Evolutionary conservation across 768 basidiomycete genomes (phyloP).

Genomic region (Lactarius indigo): DNA sequence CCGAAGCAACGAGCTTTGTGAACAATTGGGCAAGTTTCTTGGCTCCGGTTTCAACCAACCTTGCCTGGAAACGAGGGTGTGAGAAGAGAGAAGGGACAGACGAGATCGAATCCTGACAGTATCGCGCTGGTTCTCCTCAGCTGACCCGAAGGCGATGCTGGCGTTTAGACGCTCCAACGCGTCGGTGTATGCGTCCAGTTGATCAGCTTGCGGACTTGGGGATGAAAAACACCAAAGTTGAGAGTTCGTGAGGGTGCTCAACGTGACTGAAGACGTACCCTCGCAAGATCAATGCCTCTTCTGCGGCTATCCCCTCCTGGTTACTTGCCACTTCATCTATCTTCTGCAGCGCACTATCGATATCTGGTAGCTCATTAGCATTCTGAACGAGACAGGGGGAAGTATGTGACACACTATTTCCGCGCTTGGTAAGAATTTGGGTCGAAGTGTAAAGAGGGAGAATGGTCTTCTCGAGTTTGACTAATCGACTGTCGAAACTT

Average conservation of each 20-base stretch:
- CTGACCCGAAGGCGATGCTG: constrained; percentile 69
- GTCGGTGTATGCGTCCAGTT: constrained; percentile 63
- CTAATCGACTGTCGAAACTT: constrained; percentile 78
- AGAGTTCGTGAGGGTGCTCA: background rate
- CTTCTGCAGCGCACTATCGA: constrained; percentile 71
- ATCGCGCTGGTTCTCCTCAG: constrained; percentile 51
- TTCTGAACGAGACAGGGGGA: background rate
- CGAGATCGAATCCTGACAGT: constrained; percentile 34
- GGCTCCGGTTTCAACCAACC: constrained; percentile 75
- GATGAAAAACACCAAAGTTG: constrained; percentile 26
- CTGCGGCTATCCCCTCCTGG: constrained; percentile 71
- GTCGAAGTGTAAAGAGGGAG: constrained; percentile 77
- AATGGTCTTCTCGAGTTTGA: constrained; percentile 82
- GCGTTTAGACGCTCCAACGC: constrained; percentile 76
- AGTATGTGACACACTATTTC: constrained; percentile 53
- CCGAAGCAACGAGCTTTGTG: constrained; percentile 86
- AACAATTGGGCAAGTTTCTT: constrained; percentile 79
- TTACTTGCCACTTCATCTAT: constrained; percentile 77
- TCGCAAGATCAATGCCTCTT: constrained; percentile 73
- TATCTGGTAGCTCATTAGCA: constrained; percentile 46
- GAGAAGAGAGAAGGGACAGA: background rate
- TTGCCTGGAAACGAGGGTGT: constrained; percentile 41
- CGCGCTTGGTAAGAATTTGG: constrained; percentile 67
- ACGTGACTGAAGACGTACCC: constrained; percentile 47
- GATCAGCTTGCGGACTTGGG: constrained; percentile 63